Evolutionary conservation across 2,329 filamentous ascomycete species (phyloP).

Genomic region (Monilinia fructigena): DNA sequence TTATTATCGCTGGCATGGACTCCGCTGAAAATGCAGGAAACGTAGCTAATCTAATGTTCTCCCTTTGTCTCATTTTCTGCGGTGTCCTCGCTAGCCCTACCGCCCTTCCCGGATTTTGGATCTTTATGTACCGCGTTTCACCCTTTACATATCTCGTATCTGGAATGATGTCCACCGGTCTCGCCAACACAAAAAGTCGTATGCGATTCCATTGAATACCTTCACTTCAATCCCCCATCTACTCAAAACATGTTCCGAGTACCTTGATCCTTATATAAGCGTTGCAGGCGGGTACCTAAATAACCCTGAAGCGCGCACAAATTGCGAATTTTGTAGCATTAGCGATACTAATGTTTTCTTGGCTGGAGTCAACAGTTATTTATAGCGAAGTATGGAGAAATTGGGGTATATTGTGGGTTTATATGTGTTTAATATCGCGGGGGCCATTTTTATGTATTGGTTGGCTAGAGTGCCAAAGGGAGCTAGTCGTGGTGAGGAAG

Average conservation of each 20-base stretch:
- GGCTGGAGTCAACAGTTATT: slow-evolving; percentile 47
- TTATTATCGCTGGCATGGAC: slow-evolving; percentile 75
- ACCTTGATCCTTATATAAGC: slow-evolving; percentile 53
- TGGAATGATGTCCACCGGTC: slow-evolving; percentile 66
- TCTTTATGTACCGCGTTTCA: slow-evolving; percentile 80
- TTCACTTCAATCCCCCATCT: slow-evolving; percentile 61
- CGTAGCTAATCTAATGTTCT: slow-evolving; percentile 73
- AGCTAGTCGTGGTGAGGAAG: slow-evolving; percentile 31
- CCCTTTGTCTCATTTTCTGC: slow-evolving; percentile 72
- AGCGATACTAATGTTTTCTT: slow-evolving; percentile 54
- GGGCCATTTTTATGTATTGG: slow-evolving; percentile 55
- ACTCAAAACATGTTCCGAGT: slow-evolving; percentile 59
- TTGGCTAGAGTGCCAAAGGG: slow-evolving; percentile 48
- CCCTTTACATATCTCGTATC: slow-evolving; percentile 81
- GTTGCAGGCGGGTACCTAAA: slow-evolving; percentile 53
- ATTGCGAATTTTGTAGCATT: slow-evolving; percentile 58
- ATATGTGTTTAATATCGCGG: slow-evolving; percentile 53
- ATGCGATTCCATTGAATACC: slow-evolving; percentile 69
- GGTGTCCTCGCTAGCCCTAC: slow-evolving; percentile 67
- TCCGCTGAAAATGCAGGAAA: slow-evolving; percentile 74
- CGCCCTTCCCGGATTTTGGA: slow-evolving; percentile 72
- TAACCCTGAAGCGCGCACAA: slow-evolving; percentile 47
- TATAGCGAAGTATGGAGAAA: slow-evolving; percentile 67
- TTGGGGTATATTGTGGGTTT: slow-evolving; percentile 54
- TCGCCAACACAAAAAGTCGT: slow-evolving; percentile 64